Percentiles rank a stretch among this genome's conserved stretches.
phyloP scores from a whole-genome alignment of 2,329 filamentous ascomycete species.

The Pseudocercospora musae region DNA sequence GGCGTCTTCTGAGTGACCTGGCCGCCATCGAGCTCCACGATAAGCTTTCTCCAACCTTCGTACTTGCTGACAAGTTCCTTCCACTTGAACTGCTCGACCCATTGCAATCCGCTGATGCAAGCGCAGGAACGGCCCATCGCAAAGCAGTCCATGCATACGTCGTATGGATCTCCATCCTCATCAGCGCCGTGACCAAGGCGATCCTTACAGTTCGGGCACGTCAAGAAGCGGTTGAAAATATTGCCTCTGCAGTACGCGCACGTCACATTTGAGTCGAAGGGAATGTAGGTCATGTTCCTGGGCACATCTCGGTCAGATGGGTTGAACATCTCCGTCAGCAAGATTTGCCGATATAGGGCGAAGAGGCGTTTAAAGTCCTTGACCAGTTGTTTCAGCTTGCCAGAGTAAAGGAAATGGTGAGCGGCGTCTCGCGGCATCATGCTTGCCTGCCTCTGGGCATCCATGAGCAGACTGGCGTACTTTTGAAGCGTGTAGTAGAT shows the following conservation, averaged over 20 bases:
- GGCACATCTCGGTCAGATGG: constrained; percentile 54
- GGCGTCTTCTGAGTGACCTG: constrained; percentile 61
- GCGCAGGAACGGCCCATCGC: constrained; percentile 93
- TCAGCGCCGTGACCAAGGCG: constrained; percentile 56
- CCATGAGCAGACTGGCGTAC: constrained; percentile 62
- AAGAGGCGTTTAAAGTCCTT: constrained; percentile 82
- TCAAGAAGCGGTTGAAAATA: constrained; percentile 95
- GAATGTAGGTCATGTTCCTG: constrained; percentile 70
- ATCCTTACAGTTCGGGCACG: constrained; percentile 79
- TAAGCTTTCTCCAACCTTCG: constrained; percentile 75
- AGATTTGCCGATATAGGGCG: constrained; percentile 69
- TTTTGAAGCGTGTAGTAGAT: constrained; percentile 82
- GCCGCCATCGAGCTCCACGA: constrained; percentile 69
- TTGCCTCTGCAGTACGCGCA: constrained; percentile 95
- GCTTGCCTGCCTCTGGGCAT: constrained; percentile 52
- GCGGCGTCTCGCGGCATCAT: constrained; percentile 37
- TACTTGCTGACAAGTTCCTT: constrained; percentile 71
- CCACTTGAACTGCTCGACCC: constrained; percentile 94
- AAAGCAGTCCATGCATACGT: constrained; percentile 97
- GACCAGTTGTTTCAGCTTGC: constrained; percentile 66
- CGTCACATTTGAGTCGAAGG: constrained; percentile 86
- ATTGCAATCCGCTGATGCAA: constrained; percentile 79
- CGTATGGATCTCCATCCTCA: constrained; percentile 79
- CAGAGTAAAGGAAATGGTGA: constrained; percentile 35
- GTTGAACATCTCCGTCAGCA: constrained; percentile 83